phyloP scores from a whole-genome alignment of 1,284 basidiomycete species.

The Cronartium quercuum region DNA sequence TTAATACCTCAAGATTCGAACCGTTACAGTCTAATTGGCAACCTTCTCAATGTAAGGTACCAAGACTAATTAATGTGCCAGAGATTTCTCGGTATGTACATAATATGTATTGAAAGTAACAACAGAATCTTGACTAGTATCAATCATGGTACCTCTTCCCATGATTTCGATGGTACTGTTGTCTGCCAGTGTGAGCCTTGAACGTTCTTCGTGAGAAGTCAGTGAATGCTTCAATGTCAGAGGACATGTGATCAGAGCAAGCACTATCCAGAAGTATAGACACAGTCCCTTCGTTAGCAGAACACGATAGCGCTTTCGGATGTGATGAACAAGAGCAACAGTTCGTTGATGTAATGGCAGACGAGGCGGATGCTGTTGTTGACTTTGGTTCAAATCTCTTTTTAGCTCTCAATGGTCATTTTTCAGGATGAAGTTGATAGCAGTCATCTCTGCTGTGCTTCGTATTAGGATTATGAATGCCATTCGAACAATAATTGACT shows the following conservation, averaged over 20 bases:
- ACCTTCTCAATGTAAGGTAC: neutral
- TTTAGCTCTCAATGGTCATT: neutral
- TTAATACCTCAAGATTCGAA: no score
- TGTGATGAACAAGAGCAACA: neutral
- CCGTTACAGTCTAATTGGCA: no score
- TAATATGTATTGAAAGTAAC: neutral
- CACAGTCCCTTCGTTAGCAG: neutral
- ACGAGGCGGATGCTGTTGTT: neutral
- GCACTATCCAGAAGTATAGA: neutral
- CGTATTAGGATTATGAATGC: neutral
- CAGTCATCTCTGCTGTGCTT: neutral
- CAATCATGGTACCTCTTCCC: neutral
- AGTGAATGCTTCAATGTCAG: neutral
- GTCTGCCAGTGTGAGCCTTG: neutral
- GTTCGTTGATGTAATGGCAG: neutral
- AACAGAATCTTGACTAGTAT: neutral
- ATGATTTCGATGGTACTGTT: neutral
- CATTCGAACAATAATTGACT: neutral
- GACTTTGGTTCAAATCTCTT: neutral
- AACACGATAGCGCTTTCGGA: neutral
- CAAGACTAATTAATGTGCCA: neutral
- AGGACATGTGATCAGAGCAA: neutral
- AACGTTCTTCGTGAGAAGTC: neutral
- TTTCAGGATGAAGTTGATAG: neutral
- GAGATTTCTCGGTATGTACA: neutral